Percentiles rank a stretch among this genome's conserved stretches.
Evolutionary conservation across 1,284 basidiomycete species (phyloP).

Genomic region (Sanghuangporus weigelae): DNA sequence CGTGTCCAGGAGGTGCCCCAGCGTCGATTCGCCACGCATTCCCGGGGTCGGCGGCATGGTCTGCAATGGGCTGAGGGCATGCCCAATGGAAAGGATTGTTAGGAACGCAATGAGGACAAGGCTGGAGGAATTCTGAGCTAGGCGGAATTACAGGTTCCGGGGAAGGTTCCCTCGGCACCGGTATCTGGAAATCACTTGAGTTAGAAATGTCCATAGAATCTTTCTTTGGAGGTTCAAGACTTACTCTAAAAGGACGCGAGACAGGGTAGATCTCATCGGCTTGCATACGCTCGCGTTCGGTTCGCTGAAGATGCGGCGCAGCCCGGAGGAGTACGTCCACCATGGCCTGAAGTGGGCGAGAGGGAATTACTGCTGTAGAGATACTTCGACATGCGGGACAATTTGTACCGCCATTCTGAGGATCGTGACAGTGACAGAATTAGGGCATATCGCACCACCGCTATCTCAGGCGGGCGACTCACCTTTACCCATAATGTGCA

Average conservation of each 20-base stretch:
- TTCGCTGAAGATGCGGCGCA: conserved; percentile 58
- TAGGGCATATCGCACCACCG: neutral
- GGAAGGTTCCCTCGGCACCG: conserved; percentile 63
- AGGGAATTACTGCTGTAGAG: conserved; percentile 62
- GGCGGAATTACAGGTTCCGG: conserved; percentile 66
- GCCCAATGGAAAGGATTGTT: conserved; percentile 67
- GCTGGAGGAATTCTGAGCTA: conserved; percentile 56
- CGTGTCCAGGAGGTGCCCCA: conserved; percentile 68
- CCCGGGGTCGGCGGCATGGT: conserved; percentile 58
- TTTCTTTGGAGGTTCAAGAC: conserved; percentile 24
- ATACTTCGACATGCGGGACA: conserved; percentile 69
- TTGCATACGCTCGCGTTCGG: conserved; percentile 62
- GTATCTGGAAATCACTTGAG: conserved; percentile 44
- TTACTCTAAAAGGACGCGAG: conserved; percentile 62
- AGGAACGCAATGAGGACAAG: conserved; percentile 66
- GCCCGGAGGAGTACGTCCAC: conserved; percentile 61
- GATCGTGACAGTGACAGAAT: conserved; percentile 18
- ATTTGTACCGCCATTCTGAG: conserved; percentile 72
- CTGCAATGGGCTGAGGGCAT: conserved; percentile 67
- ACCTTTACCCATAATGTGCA: conserved; percentile 73
- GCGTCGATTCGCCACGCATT: conserved; percentile 69
- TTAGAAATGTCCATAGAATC: neutral
- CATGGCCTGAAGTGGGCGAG: conserved; percentile 62
- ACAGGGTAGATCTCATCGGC: conserved; percentile 69
- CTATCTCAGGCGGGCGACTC: conserved; percentile 31